phyloP scores from a whole-genome alignment of 495 filamentous ascomycete genomes.

The Xanthoparmelia taractica region DNA sequence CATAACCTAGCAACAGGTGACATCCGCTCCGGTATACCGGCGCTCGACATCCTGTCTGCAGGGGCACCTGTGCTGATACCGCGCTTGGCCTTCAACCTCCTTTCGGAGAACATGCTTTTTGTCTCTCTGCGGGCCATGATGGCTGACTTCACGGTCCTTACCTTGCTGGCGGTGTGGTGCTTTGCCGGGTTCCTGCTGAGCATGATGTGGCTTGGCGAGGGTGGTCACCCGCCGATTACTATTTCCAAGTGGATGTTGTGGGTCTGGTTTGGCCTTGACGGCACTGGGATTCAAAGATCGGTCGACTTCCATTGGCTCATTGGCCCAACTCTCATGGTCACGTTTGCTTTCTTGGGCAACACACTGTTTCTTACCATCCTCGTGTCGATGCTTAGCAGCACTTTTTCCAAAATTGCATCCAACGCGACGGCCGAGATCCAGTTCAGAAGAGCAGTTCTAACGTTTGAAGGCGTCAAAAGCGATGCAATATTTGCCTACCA shows the following conservation, averaged over 20 bases:
- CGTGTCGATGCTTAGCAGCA: constrained; percentile 66
- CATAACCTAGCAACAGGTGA: constrained; percentile 43
- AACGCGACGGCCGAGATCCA: constrained; percentile 64
- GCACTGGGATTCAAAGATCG: constrained; percentile 60
- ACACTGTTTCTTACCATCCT: constrained; percentile 70
- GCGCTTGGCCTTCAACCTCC: constrained; percentile 64
- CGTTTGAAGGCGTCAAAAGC: constrained; percentile 67
- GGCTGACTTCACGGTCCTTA: constrained; percentile 60
- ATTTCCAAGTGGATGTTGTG: constrained; percentile 76
- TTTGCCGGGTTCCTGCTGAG: constrained; percentile 65
- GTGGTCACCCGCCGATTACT: constrained; percentile 41
- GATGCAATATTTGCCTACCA: constrained; percentile 67
- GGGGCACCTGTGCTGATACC: constrained; percentile 63
- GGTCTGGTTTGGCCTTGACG: constrained; percentile 73
- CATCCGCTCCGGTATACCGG: constrained; percentile 42
- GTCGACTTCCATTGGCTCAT: constrained; percentile 58
- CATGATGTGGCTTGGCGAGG: constrained; percentile 54
- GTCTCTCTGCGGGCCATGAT: constrained; percentile 67
- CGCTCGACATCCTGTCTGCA: constrained; percentile 60
- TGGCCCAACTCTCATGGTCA: constrained; percentile 61
- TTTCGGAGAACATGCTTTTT: constrained; percentile 68
- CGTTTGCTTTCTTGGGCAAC: constrained; percentile 67
- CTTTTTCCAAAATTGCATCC: constrained; percentile 56
- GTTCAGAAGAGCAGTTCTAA: constrained; percentile 63
- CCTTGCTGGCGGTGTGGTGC: constrained; percentile 59